Evolutionary conservation across 2,329 filamentous ascomycete species (phyloP).

Genomic region (Paradendryphiella salina): DNA sequence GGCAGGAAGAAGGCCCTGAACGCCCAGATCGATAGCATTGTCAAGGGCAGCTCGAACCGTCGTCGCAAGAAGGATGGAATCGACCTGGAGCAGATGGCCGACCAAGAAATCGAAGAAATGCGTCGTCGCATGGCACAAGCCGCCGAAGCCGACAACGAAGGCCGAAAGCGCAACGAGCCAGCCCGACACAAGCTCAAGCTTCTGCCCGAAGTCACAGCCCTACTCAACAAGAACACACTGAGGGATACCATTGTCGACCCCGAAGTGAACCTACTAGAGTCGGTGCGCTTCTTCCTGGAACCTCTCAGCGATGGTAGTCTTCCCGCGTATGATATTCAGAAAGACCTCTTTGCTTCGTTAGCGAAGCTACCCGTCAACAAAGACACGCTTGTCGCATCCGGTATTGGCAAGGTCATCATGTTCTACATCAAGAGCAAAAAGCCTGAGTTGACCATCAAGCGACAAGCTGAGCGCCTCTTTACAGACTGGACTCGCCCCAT

Average conservation of each 20-base stretch:
- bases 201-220: conserved; percentile 82
- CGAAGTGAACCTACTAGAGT: conserved; percentile 91
- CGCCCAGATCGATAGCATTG: conserved; percentile 80
- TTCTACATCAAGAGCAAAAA: conserved; percentile 97
- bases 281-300: conserved; percentile 96
- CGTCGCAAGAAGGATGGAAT: conserved; percentile 83
- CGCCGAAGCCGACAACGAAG: conserved; percentile 81
- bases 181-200: conserved; percentile 93
- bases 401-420: conserved; percentile 92
- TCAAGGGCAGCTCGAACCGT: conserved; percentile 78
- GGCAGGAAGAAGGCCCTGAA: conserved; percentile 80
- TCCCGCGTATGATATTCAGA: conserved; percentile 96
- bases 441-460: conserved; percentile 85
- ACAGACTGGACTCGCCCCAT: conserved; percentile 96
- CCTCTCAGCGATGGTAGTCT: conserved; percentile 91
- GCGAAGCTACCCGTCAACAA: conserved; percentile 84
- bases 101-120: conserved; percentile 85
- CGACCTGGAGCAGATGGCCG: conserved; percentile 86
- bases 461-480: conserved; percentile 87
- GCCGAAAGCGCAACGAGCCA: conserved; percentile 75
- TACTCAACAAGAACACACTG: conserved; percentile 87
- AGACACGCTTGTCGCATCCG: conserved; percentile 83
- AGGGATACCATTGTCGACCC: conserved; percentile 86
- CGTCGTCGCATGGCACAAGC: conserved; percentile 89
- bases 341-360: conserved; percentile 84